phyloP scores from a whole-genome alignment of 139 green algal species.

The Chlamydomonas asymmetrica region DNA sequence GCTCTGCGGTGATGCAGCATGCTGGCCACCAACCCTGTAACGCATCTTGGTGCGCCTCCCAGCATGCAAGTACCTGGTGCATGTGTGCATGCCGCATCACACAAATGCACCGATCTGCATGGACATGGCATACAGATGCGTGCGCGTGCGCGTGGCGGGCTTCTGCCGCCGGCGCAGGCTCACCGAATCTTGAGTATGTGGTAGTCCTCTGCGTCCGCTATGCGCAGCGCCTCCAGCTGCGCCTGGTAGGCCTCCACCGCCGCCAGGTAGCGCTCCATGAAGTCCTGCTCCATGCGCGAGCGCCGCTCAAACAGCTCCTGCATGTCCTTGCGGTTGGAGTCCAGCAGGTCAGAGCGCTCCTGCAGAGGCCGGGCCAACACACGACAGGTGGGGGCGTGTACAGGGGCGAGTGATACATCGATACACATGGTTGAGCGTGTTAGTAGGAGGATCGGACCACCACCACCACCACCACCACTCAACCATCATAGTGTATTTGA shows the following conservation, averaged over 20 bases:
- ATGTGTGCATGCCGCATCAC: no score
- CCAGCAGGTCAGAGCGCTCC: constrained; percentile 66
- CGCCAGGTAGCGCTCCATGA: constrained; percentile 55
- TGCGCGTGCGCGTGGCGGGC: not conserved
- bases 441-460: not conserved
- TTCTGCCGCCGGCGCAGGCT: no score
- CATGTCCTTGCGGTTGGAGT: constrained; percentile 65
- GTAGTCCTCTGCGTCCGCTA: constrained; percentile 78
- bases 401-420: no score
- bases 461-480: not conserved
- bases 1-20: no score
- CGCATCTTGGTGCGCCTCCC: no score
- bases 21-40: no score
- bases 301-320: constrained; percentile 60
- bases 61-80: no score
- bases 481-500: no score
- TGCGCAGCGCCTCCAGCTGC: constrained; percentile 55
- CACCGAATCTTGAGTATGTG: constrained; percentile 81
- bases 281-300: constrained; percentile 41
- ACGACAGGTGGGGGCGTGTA: no score
- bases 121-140: not conserved
- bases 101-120: not conserved
- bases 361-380: not conserved
- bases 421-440: no score
- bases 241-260: constrained; percentile 51